These are phyloP conservation scores for Circinella umbellata DNA, from an alignment of 371 early-diverging fungal genomes.

Conservation along the genomic window DNA sequence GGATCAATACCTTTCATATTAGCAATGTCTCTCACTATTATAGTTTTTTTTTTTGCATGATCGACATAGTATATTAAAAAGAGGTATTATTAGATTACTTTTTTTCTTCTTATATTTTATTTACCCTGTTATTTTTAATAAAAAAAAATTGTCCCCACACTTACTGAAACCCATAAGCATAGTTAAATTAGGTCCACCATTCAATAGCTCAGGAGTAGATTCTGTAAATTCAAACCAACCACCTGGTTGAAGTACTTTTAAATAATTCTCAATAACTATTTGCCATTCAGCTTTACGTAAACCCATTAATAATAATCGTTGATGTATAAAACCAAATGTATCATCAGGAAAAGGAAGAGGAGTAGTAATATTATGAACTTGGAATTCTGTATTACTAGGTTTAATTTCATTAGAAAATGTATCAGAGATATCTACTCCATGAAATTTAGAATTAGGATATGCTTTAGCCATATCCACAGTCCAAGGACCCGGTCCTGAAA, in stretches of 20 bases:
- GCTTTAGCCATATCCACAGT: slow-evolving; percentile 20
- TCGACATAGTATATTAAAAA: too few relatives aligned
- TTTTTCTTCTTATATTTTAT: too few relatives aligned
- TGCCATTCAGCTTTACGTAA: slow-evolving; percentile 32
- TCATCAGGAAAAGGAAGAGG: slow-evolving; percentile 55
- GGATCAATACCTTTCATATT: slow-evolving; percentile 5
- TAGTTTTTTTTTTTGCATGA: too few relatives aligned
- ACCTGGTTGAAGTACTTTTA: background rate
- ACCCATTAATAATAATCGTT: slow-evolving; percentile 40
- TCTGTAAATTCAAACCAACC: slow-evolving; percentile 6
- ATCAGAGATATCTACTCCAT: slow-evolving; percentile 20
- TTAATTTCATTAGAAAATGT: slow-evolving; percentile 19
- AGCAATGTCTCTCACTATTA: background rate
- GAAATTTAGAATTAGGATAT: slow-evolving; percentile 18
- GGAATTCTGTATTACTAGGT: slow-evolving; percentile 41
- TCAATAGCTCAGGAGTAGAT: background rate
- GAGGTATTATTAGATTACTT: too few relatives aligned
- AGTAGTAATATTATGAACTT: slow-evolving; percentile 53
- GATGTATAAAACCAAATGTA: slow-evolving; percentile 57
- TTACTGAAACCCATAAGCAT: background rate
- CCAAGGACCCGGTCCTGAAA: slow-evolving; percentile 16
- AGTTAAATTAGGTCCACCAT: background rate
- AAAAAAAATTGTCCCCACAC: too few relatives aligned
- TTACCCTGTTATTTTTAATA: too few relatives aligned
- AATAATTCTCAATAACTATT: background rate